Percentiles rank a stretch among this genome's conserved stretches.
phyloP scores from a whole-genome alignment of 495 filamentous ascomycete species.

The Aspergillus homomorphus region DNA sequence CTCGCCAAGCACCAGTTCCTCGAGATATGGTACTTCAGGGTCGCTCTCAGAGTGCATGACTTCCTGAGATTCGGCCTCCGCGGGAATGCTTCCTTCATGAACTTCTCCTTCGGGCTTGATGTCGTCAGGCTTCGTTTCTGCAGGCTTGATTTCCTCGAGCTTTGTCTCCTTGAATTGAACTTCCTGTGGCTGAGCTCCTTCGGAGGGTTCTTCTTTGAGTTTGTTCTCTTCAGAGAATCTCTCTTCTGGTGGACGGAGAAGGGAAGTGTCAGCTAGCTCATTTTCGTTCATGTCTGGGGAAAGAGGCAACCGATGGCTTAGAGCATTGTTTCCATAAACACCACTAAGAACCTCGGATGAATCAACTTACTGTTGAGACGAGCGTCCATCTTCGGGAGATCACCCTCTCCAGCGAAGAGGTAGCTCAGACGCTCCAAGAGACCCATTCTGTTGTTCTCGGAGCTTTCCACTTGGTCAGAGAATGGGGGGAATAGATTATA shows the following conservation, averaged over 20 bases:
- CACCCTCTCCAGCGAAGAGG: conserved; percentile 25
- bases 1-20: neutral
- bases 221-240: neutral
- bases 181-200: neutral
- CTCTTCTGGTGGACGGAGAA: neutral
- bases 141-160: neutral
- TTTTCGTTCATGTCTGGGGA: neutral
- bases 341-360: neutral
- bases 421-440: conserved; percentile 23
- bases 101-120: neutral
- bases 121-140: neutral
- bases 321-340: neutral
- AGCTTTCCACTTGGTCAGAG: neutral
- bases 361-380: conserved; percentile 5
- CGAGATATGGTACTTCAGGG: neutral
- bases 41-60: neutral
- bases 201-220: neutral
- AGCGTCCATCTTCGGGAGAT: conserved; percentile 23
- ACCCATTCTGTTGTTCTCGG: conserved; percentile 17
- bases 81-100: neutral
- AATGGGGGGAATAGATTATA: neutral
- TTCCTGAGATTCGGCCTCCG: neutral
- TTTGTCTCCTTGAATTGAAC: neutral
- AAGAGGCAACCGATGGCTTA: neutral
- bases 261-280: neutral